Evolutionary conservation across 495 filamentous ascomycete genomes (phyloP).

Genomic region (Penicillium riverlandense): DNA sequence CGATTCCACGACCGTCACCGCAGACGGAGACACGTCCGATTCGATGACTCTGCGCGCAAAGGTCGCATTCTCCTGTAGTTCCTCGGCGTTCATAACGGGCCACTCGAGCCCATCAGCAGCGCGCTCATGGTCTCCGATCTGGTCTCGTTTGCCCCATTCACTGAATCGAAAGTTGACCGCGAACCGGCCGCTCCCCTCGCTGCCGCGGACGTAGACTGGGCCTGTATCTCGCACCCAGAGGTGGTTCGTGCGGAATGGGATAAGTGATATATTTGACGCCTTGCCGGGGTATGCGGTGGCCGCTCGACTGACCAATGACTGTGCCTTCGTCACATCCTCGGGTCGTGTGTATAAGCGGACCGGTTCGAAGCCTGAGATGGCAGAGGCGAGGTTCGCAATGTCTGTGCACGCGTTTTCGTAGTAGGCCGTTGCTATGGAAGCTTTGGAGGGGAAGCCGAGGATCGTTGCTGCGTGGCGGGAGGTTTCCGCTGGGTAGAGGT

Average conservation of each 20-base stretch:
- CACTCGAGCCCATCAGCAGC: slow-evolving; percentile 8
- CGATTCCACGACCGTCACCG: slow-evolving; percentile 11
- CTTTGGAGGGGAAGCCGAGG: slow-evolving; percentile 16
- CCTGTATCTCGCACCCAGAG: slow-evolving; percentile 23
- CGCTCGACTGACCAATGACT: slow-evolving; percentile 2
- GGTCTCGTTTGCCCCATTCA: slow-evolving; percentile 16
- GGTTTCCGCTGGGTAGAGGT: slow-evolving; percentile 7
- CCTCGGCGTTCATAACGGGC: slow-evolving; percentile 9
- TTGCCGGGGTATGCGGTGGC: not conserved
- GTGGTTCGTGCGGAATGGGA: slow-evolving; percentile 18
- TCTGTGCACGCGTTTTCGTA: slow-evolving; percentile 13
- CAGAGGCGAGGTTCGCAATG: slow-evolving; percentile 10
- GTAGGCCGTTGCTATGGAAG: slow-evolving; percentile 7
- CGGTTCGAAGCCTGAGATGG: slow-evolving; percentile 14
- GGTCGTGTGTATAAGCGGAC: slow-evolving; percentile 9
- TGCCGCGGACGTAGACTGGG: slow-evolving; percentile 17
- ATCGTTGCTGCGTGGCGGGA: slow-evolving; percentile 14
- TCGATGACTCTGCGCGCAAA: slow-evolving; percentile 18
- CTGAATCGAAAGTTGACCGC: slow-evolving; percentile 21
- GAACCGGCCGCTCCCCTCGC: slow-evolving; percentile 9
- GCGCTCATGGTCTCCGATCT: slow-evolving; percentile 9
- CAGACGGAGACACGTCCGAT: slow-evolving; percentile 4
- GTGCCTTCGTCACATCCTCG: slow-evolving; percentile 7
- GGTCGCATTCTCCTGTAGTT: slow-evolving; percentile 12
- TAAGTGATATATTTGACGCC: not conserved